These are phyloP conservation scores for Cenococcum geophilum DNA, from an alignment of 495 filamentous ascomycete species.

Conservation along the genomic window DNA sequence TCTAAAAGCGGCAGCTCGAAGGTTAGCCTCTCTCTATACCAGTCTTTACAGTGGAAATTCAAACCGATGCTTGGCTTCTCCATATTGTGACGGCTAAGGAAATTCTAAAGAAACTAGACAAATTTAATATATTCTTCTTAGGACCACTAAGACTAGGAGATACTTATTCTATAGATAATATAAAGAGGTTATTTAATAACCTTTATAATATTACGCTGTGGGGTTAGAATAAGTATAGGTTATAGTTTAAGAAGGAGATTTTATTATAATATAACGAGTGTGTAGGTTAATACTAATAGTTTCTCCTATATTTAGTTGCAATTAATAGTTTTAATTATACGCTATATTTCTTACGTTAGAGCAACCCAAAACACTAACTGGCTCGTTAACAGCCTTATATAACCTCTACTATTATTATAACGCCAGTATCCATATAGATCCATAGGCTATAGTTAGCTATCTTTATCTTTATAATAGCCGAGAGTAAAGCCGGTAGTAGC, in stretches of 20 bases:
- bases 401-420: too few species aligned
- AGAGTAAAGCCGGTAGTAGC: too few species aligned
- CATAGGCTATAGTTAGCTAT: too few species aligned
- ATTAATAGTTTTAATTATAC: too few species aligned
- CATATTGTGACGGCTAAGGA: constrained; percentile 5
- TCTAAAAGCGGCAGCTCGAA: constrained; percentile 9
- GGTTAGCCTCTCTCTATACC: constrained; percentile 10
- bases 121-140: not conserved
- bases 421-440: too few species aligned
- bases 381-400: too few species aligned
- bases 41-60: constrained; percentile 14
- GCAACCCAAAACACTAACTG: too few species aligned
- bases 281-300: too few species aligned
- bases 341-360: too few species aligned
- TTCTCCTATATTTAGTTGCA: too few species aligned
- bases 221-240: not conserved
- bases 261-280: too few species aligned
- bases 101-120: not conserved
- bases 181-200: not conserved
- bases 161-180: not conserved
- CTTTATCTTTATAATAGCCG: too few species aligned
- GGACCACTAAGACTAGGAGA: not conserved
- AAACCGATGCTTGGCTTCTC: constrained; percentile 8
- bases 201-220: not conserved
- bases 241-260: not conserved